Evolutionary conservation across 2,329 filamentous ascomycete genomes (phyloP).

Genomic region (Microsporum audouinii): DNA sequence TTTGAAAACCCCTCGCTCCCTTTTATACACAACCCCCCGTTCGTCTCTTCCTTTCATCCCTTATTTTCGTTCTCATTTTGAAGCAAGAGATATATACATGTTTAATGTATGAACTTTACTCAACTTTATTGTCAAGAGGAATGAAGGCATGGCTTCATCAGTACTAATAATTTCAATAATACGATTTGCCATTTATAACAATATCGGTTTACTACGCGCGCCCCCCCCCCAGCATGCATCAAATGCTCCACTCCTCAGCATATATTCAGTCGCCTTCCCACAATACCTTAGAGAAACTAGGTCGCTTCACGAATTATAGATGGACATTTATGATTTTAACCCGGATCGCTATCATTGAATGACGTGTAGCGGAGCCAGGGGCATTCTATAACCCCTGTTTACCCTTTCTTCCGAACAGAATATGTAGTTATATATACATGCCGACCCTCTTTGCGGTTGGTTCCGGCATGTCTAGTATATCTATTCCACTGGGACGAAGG

Average conservation of each 20-base stretch:
- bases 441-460: too few species aligned
- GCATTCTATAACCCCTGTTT: too few species aligned
- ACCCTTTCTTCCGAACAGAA: too few species aligned
- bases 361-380: too few species aligned
- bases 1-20: background rate
- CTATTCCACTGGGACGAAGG: constrained; percentile 39
- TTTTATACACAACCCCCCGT: background rate
- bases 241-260: background rate
- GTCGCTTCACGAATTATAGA: too few species aligned
- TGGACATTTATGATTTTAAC: too few species aligned
- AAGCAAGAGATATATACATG: background rate
- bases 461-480: too few species aligned
- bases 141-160: background rate
- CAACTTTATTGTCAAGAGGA: background rate
- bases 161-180: background rate
- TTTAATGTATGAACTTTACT: background rate
- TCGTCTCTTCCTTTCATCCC: background rate
- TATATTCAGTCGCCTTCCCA: too few species aligned
- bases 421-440: too few species aligned
- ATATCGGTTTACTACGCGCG: background rate
- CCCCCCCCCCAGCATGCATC: background rate
- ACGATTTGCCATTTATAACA: background rate
- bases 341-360: too few species aligned
- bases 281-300: too few species aligned
- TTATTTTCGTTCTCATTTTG: background rate